Percentiles rank a stretch among this genome's conserved stretches.
Evolutionary conservation across 495 filamentous ascomycete species (phyloP).

Genomic region (Podospora pseudocomata): DNA sequence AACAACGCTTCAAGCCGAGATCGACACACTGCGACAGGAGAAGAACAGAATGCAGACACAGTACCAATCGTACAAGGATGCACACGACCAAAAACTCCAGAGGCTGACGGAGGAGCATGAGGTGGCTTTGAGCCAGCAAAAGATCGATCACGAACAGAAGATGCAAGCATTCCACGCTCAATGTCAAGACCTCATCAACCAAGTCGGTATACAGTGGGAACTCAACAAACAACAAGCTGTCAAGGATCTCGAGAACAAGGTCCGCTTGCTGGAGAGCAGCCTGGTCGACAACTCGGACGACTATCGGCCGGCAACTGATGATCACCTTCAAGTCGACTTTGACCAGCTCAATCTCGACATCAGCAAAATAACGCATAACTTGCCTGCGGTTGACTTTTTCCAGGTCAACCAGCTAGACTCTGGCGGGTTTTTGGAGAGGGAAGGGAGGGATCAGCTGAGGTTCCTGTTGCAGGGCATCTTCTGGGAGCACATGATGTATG

Average conservation of each 20-base stretch:
- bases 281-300: constrained; percentile 34
- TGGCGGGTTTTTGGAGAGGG: constrained; percentile 17
- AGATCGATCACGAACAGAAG: not conserved
- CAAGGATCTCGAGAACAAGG: constrained; percentile 7
- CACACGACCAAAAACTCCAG: not conserved
- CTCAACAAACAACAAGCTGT: constrained; percentile 4
- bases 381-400: constrained; percentile 13
- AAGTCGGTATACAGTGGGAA: not conserved
- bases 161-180: not conserved
- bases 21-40: not conserved
- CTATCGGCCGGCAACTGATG: constrained; percentile 31
- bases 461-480: constrained; percentile 24
- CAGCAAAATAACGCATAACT: constrained; percentile 20
- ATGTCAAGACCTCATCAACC: not conserved
- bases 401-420: constrained; percentile 17
- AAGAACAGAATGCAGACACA: not conserved
- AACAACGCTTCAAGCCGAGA: not conserved
- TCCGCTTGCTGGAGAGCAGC: constrained; percentile 23
- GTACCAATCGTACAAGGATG: not conserved
- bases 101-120: not conserved
- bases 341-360: constrained; percentile 25
- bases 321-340: constrained; percentile 30
- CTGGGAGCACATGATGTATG: constrained; percentile 21
- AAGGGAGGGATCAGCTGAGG: constrained; percentile 5
- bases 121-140: not conserved